Base-by-base conservation (phyloP, 129 eudicot species). In the Kitagawia praeruptora region DNA sequence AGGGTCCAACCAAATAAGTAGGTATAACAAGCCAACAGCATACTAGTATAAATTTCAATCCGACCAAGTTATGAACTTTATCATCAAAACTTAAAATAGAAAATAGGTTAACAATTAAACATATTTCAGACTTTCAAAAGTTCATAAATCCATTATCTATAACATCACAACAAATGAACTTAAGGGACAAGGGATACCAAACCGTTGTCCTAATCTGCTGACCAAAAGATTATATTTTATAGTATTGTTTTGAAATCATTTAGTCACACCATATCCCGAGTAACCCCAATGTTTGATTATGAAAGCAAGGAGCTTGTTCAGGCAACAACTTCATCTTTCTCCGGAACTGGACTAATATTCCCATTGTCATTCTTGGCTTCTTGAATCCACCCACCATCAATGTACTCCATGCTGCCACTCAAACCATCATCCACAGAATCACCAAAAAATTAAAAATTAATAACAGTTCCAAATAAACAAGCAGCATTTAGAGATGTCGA, bases 351-450 rank as follows among this genome's bases (percentile, higher is more conserved):
- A 51, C 9, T 7, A 3, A 6, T 25, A 46, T 75, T 45, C 61
- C 41, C 77, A 5, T n/a, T 11, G 51, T 74, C 77, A 44, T 75
- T 25, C 13, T 44, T 75, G 34, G 61, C 15, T 75, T 41, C 77
- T 46, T 75, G 77, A 53, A 78, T 66, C 92, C 88, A 86, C 21
- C 89, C 88, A 18, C 84, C 88, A 80, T 86, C 86, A 73, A 85
- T 81, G 54, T 83, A 63, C n/a, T 83, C 89, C 78, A 82, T 67
- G 51, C 83, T 83, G 15, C 90, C 92, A 72, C 77, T 84, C 69
- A 89, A 72, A 54, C 92, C 92, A 86, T 86, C 92, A 78, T 89
- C 90, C 39, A 89, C 39, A 13, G 82, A 84, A 80, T 89, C 90
- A 7, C 90, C 92, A 4, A 82, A n/a, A n/a, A n/a, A n/a, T n/a